phyloP scores from a whole-genome alignment of 139 green algal species.

The Coelastrella sp. region DNA sequence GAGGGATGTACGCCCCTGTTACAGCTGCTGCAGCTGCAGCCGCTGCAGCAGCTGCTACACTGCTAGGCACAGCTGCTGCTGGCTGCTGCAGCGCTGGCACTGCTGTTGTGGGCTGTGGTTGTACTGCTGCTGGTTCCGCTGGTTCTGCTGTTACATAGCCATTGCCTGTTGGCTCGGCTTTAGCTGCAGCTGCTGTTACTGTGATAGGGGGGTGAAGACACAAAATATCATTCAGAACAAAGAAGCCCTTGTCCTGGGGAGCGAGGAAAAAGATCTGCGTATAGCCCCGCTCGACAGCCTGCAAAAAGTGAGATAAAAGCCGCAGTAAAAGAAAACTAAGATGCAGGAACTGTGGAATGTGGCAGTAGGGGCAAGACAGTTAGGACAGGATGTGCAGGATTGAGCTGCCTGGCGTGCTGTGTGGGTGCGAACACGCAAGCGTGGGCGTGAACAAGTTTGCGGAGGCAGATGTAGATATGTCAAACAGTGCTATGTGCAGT shows the following conservation, averaged over 20 bases:
- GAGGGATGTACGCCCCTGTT: not conserved
- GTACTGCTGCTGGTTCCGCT: not conserved
- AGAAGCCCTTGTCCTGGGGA: slow-evolving; percentile 91
- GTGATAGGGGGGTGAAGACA: slow-evolving; percentile 66
- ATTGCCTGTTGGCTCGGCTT: slow-evolving; percentile 1
- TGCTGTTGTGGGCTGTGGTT: slow-evolving; percentile 1
- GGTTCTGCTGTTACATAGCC: slow-evolving; percentile 30
- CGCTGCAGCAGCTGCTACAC: not conserved
- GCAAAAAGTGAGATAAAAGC: not conserved
- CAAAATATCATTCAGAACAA: slow-evolving; percentile 94
- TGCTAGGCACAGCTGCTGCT: not conserved
- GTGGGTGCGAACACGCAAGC: too few species aligned
- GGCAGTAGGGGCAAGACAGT: too few species aligned
- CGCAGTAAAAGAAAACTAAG: too few species aligned
- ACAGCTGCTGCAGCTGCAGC: slow-evolving; percentile 25
- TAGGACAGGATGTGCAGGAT: too few species aligned
- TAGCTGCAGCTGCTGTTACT: slow-evolving; percentile 8
- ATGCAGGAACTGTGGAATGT: too few species aligned
- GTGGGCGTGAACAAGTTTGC: too few species aligned
- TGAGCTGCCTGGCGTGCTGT: too few species aligned
- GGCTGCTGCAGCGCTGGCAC: not conserved
- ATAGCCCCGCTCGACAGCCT: slow-evolving; percentile 75
- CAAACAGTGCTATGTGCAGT: too few species aligned
- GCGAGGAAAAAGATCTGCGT: slow-evolving; percentile 95
- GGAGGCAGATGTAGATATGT: too few species aligned